phyloP scores from a whole-genome alignment of 2,329 filamentous ascomycete species.

The Metarhizium guizhouense region DNA sequence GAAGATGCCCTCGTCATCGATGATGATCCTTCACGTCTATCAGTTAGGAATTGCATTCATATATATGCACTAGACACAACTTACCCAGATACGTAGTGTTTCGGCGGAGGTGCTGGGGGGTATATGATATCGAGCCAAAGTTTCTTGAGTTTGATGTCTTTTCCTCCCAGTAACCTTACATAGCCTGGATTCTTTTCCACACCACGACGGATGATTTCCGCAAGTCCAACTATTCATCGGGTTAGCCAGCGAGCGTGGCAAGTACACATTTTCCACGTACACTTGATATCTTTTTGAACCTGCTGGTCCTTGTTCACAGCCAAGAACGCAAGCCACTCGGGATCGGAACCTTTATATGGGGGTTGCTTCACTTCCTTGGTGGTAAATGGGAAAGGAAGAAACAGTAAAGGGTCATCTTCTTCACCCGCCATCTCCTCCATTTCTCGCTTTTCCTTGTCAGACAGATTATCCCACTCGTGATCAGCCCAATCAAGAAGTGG shows the following conservation, averaged over 20 bases:
- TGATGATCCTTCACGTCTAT: slow-evolving; percentile 31
- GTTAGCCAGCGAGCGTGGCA: background rate
- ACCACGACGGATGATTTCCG: slow-evolving; percentile 23
- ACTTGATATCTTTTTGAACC: slow-evolving; percentile 36
- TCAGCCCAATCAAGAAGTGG: slow-evolving; percentile 34
- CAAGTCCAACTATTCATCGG: slow-evolving; percentile 17
- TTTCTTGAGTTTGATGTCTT: slow-evolving; percentile 37
- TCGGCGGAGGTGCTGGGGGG: slow-evolving; percentile 49
- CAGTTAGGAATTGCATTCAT: slow-evolving; percentile 2
- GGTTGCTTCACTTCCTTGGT: slow-evolving; percentile 36
- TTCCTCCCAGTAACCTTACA: slow-evolving; percentile 35
- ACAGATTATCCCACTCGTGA: slow-evolving; percentile 31
- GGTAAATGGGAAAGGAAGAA: slow-evolving; percentile 55
- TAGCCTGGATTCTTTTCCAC: slow-evolving; percentile 32
- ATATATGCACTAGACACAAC: background rate
- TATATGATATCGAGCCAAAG: slow-evolving; percentile 55
- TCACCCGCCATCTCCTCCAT: slow-evolving; percentile 32
- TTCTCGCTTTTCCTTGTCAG: slow-evolving; percentile 33
- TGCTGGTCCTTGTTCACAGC: slow-evolving; percentile 46
- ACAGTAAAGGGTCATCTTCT: slow-evolving; percentile 36
- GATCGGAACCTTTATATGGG: slow-evolving; percentile 47
- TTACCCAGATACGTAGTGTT: slow-evolving; percentile 52
- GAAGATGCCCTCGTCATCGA: slow-evolving; percentile 39
- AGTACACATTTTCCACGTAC: slow-evolving; percentile 23
- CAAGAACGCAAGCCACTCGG: slow-evolving; percentile 55